These are phyloP conservation scores for Fusarium cyanostomum DNA, from an alignment of 2,329 filamentous ascomycete species.

Conservation along the genomic window DNA sequence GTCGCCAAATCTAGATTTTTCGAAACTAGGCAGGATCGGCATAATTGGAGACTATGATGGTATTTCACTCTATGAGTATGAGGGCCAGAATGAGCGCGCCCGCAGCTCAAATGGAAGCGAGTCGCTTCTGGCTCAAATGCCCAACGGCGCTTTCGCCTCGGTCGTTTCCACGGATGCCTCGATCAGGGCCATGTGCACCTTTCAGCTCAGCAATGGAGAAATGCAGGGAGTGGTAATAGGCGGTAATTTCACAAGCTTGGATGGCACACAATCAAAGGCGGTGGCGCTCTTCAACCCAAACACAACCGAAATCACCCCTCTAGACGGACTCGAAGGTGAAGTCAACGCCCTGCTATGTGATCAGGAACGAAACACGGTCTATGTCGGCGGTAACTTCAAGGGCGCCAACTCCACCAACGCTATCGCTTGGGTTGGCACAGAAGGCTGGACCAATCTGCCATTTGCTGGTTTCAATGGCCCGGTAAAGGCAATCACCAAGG, in stretches of 20 bases:
- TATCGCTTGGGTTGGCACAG: constrained; percentile 76
- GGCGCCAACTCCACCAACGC: constrained; percentile 87
- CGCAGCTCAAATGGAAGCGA: constrained; percentile 80
- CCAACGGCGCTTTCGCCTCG: constrained; percentile 83
- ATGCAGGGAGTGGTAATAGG: constrained; percentile 82
- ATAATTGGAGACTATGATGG: constrained; percentile 90
- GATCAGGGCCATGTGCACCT: constrained; percentile 89
- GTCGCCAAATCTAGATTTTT: constrained; percentile 79
- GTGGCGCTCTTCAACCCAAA: constrained; percentile 84
- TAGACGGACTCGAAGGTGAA: constrained; percentile 83
- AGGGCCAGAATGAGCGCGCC: constrained; percentile 77
- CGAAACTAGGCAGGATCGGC: constrained; percentile 81
- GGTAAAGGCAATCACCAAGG: constrained; percentile 84
- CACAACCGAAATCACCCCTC: constrained; percentile 73
- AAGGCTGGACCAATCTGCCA: constrained; percentile 81
- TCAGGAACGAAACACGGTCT: constrained; percentile 78
- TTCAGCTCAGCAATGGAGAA: constrained; percentile 72
- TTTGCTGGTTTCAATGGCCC: constrained; percentile 96
- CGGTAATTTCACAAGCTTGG: constrained; percentile 95
- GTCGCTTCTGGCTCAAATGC: constrained; percentile 81
- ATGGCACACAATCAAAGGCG: constrained; percentile 76
- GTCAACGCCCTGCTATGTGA: constrained; percentile 89
- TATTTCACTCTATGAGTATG: constrained; percentile 87
- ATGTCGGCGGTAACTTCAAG: constrained; percentile 88
- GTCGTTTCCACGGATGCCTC: constrained; percentile 82